Evolutionary conservation across 108 stramenopile species (phyloP).

Genomic region (Phaeodactylum tricornutum): DNA sequence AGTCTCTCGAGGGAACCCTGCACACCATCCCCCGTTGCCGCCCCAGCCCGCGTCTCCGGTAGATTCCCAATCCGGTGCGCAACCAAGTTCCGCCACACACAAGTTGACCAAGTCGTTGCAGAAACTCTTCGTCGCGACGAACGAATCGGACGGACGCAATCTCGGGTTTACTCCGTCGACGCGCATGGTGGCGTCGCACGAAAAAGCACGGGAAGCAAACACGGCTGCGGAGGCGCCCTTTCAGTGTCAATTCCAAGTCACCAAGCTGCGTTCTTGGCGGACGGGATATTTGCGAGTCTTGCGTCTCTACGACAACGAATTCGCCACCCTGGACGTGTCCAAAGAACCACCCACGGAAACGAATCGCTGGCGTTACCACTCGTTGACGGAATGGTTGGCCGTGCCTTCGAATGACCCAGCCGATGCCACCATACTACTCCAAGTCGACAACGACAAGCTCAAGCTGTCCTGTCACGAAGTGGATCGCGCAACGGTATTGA

Average conservation of each 20-base stretch:
- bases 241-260: constrained; percentile 43
- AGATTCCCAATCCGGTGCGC: no score
- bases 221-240: not conserved
- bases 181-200: constrained; percentile 31
- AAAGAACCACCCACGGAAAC: constrained; percentile 22
- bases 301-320: constrained; percentile 31
- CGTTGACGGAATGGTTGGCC: constrained; percentile 26
- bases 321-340: constrained; percentile 43
- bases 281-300: constrained; percentile 50
- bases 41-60: no score
- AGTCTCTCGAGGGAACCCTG: no score
- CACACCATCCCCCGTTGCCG: no score
- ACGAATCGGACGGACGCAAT: constrained; percentile 14
- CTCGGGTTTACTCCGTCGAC: constrained; percentile 33
- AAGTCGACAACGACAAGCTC: constrained; percentile 35
- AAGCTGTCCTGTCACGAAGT: constrained; percentile 52
- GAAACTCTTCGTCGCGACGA: no score
- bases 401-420: constrained; percentile 24
- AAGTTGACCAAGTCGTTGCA: no score
- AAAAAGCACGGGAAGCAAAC: constrained; percentile 17
- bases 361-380: constrained; percentile 40
- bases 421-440: constrained; percentile 30
- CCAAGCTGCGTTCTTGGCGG: constrained; percentile 45
- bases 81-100: no score
- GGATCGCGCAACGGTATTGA: constrained; percentile 23